Conservation (phyloP, 2,329 filamentous ascomycete genomes). For the Teratosphaeria viscida region DNA sequence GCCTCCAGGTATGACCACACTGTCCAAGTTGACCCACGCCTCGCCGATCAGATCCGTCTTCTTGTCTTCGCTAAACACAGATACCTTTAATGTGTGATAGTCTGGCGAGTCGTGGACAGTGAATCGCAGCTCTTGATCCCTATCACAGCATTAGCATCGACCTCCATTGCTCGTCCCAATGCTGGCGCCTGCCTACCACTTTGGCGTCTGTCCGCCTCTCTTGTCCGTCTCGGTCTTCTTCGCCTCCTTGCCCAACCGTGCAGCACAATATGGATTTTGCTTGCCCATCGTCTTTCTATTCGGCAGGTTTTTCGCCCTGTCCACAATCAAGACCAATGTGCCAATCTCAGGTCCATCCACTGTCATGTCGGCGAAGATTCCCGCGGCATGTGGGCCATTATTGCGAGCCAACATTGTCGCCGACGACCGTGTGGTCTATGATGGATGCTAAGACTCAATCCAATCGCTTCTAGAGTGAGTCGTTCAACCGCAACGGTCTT, state of each 20-base stretch:
- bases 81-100: constrained; percentile 91
- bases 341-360: constrained; percentile 89
- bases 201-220: constrained; percentile 86
- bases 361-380: constrained; percentile 89
- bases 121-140: constrained; percentile 96
- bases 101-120: constrained; percentile 92
- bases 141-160: constrained; percentile 30
- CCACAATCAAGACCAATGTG: constrained; percentile 82
- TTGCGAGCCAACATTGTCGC: constrained; percentile 1
- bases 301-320: constrained; percentile 91
- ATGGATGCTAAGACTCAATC: background rate
- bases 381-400: constrained; percentile 57
- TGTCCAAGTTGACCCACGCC: constrained; percentile 73
- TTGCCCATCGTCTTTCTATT: constrained; percentile 97
- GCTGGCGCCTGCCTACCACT: constrained; percentile 56
- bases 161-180: background rate
- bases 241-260: constrained; percentile 86
- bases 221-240: constrained; percentile 95
- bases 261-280: constrained; percentile 95
- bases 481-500: background rate
- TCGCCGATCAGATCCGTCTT: constrained; percentile 95
- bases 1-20: constrained; percentile 72
- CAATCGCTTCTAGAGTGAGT: background rate
- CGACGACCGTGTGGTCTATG: background rate
- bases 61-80: constrained; percentile 97